Evolutionary conservation across 768 basidiomycete genomes (phyloP), one percentile per base, ranked within the genome.

Genomic region (Auricularia cornea): DNA sequence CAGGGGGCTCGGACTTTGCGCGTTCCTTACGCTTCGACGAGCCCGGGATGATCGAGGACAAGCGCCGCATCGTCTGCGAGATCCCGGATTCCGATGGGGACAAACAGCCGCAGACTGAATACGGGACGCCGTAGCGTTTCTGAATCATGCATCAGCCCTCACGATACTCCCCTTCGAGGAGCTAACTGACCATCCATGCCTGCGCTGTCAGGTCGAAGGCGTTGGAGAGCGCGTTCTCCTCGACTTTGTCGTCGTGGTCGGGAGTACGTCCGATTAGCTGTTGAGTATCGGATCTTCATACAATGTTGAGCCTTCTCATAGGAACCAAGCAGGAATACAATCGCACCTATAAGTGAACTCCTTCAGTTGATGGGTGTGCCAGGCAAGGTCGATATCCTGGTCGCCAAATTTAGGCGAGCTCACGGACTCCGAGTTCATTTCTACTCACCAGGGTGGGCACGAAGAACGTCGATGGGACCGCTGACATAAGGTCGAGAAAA

Each of bases 301-400:
- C 30, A 48, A 63, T 14, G 30, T 20, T 26, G 51, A 59, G 59
- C 48, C 12, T 51, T 33, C 2, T 35, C 2, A 33, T n/a, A n/a
- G n/a, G n/a, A n/a, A n/a, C n/a, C n/a, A 31, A 59, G 29, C 57
- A 67, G 18, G 40, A 54, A 56, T 63, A 85, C n/a, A n/a, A n/a
- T n/a, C 80, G 1, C 64, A 59, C 3, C 70, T 67, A 67, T 89
- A 89, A 40, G 75, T 73, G 2, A 62, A 63, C 0, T 77, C 76
- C 69, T 80, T 75, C 4, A 89, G 77, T 66, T 89, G 88, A 63
- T 90, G 87, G 0, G 86, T 87, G 66, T 91, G 89, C 88, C 88
- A 89, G 3, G 80, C 83, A 23, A 91, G 75, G 66, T 90, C 89
- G 40, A 90, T 88, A 65, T 89, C 87, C n/a, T 90, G 71, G 1